phyloP scores from a whole-genome alignment of 768 basidiomycete genomes.

The Leucocoprinus leucothites region DNA sequence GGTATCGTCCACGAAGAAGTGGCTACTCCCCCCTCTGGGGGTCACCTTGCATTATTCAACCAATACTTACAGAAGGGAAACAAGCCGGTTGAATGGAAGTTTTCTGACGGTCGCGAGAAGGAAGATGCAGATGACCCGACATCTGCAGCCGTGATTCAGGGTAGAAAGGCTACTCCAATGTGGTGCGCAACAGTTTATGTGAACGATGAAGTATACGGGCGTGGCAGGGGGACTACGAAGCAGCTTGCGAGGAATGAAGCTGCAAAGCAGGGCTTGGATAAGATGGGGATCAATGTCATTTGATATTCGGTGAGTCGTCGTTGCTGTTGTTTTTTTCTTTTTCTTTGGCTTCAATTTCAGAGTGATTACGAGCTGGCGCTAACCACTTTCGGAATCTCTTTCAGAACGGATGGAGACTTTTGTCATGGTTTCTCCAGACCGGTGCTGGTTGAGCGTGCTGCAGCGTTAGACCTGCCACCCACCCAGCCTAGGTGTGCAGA shows the following conservation, averaged over 20 bases:
- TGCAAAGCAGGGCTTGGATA: constrained; percentile 67
- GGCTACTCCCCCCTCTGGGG: constrained; percentile 33
- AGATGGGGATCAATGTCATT: constrained; percentile 43
- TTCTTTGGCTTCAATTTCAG: not conserved
- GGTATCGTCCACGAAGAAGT: not conserved
- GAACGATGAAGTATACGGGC: constrained; percentile 55
- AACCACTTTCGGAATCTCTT: not conserved
- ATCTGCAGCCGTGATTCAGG: constrained; percentile 27
- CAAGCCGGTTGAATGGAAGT: constrained; percentile 68
- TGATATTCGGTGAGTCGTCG: constrained; percentile 39
- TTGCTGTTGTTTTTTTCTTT: not conserved
- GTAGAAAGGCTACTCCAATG: constrained; percentile 67
- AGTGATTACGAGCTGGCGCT: not conserved
- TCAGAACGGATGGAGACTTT: not conserved
- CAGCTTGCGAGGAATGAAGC: constrained; percentile 79
- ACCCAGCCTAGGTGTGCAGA: constrained; percentile 11
- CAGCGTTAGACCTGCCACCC: not conserved
- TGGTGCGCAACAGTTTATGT: constrained; percentile 70
- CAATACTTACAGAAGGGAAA: constrained; percentile 63
- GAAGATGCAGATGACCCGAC: constrained; percentile 18
- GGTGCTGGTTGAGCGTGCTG: constrained; percentile 10
- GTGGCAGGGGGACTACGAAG: constrained; percentile 71
- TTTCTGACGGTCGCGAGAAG: constrained; percentile 36
- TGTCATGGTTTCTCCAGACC: constrained; percentile 12
- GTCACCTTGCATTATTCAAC: constrained; percentile 80